These are phyloP conservation scores for Leishmania braziliensis DNA, from an alignment of 208 protist genomes.

Conservation along the genomic window DNA sequence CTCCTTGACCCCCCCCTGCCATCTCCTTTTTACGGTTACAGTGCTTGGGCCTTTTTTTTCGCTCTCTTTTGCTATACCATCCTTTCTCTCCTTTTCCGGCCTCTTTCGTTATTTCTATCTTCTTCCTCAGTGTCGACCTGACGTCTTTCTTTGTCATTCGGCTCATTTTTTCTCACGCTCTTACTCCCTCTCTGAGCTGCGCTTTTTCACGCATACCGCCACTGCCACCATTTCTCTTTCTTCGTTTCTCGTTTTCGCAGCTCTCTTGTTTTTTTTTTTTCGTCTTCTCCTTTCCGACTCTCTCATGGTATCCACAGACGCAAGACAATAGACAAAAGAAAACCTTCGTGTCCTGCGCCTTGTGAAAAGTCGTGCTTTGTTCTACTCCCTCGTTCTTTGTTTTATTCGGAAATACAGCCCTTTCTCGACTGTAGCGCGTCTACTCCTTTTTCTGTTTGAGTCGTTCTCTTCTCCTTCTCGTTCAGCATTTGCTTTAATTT, in stretches of 20 bases:
- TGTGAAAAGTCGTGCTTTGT: neutral
- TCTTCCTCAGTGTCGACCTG: conserved; percentile 1
- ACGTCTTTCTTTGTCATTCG: neutral
- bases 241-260: neutral
- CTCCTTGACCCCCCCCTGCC: neutral
- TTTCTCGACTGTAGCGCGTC: neutral
- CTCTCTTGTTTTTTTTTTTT: conserved; percentile 3
- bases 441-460: conserved; percentile 5
- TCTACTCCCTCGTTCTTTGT: neutral
- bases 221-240: neutral
- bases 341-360: neutral
- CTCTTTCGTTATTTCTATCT: neutral
- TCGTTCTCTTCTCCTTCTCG: neutral
- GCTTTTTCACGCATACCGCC: neutral
- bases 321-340: conserved; percentile 2
- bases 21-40: neutral
- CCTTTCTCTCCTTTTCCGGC: neutral
- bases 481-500: neutral
- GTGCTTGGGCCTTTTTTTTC: neutral
- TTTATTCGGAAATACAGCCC: neutral
- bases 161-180: neutral
- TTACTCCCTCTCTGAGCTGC: neutral
- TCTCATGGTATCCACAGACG: conserved; percentile 11
- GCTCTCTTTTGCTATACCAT: neutral
- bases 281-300: neutral